Base-by-base conservation (phyloP, 2,329 filamentous ascomycete species). In the Cercospora janseana region DNA sequence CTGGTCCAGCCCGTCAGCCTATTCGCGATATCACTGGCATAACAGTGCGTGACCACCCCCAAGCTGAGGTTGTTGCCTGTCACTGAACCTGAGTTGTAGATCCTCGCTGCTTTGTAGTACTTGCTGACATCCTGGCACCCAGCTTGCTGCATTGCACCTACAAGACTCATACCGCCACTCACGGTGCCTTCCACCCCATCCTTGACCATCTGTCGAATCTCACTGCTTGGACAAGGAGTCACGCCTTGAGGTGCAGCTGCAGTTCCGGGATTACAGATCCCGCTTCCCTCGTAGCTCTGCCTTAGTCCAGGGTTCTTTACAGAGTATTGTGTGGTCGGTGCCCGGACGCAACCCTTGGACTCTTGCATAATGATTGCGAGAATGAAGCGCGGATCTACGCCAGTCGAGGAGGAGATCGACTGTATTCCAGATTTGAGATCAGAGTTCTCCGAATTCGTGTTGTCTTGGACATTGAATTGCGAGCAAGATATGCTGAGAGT, bases 11-110 rank as follows among this genome's bases (percentile, higher is more conserved):
- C 71, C 4, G 67, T 66, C 29, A 78, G 63, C 24, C 74, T 66
- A 59, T 78, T 78, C 28, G 78, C 77, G 57, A 80, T 67, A 55
- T 80, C 77, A 12, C 66, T 70, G n/a, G 71, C 66, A 58, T 80
- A 80, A 69, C 77, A 79, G 55, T 74, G 72, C n/a, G 75, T 77
- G 9, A 70, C 71, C 58, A 76, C 67, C 40, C 72, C 73, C 62
- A n/a, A 73, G 54, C 56, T 73, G 66, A 77, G 58, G 54, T 75
- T 68, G 28, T 62, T 65, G 38, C 57, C 53, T 5, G 55, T 48
- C 8, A 65, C 44, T n/a, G 49, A 52, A 23, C 76, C 76, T 13
- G 72, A 75, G 63, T 79, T 79, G 67, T 78, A 79, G 24, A 74
- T 70, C 21, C 75, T 66, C n/a, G 75, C 73, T 1, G 70, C 76